Conservation (phyloP, 257 asterid genomes). For the Rubia yunnanensis region DNA sequence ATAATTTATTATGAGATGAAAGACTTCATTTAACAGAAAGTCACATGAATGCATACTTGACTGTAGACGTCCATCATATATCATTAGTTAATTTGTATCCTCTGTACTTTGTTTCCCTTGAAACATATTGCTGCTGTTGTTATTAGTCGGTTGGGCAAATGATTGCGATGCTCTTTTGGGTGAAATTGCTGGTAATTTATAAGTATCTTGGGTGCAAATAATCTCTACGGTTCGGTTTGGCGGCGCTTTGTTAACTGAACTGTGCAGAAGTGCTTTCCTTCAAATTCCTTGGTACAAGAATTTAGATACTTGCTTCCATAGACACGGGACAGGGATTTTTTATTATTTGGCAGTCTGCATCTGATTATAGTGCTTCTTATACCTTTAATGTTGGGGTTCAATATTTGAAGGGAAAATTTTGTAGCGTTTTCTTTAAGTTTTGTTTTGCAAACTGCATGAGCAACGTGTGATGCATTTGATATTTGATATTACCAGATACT, state of each 20-base stretch:
- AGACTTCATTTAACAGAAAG: not conserved
- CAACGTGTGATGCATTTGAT: not conserved
- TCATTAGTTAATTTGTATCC: not conserved
- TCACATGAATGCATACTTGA: not conserved
- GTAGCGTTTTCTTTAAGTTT: not conserved
- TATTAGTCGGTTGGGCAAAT: not conserved
- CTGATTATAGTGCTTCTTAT: not conserved
- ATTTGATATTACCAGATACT: slow-evolving; percentile 38
- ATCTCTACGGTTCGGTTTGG: not conserved
- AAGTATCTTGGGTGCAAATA: not conserved
- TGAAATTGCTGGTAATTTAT: not conserved
- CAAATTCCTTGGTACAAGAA: not conserved
- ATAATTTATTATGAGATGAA: not conserved
- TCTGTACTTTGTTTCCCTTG: not conserved
- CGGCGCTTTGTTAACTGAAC: not conserved
- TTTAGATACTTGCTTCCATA: not conserved
- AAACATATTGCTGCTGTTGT: not conserved
- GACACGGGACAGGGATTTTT: not conserved
- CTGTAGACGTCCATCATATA: not conserved
- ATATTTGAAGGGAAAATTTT: not conserved
- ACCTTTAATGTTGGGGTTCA: not conserved
- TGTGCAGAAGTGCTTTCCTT: not conserved
- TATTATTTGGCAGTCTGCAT: not conserved
- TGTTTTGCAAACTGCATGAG: not conserved
- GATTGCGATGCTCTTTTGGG: not conserved